These are phyloP conservation scores for Pseudocercospora pini-densiflorae DNA, from an alignment of 2,329 filamentous ascomycete species.

Conservation along the genomic window DNA sequence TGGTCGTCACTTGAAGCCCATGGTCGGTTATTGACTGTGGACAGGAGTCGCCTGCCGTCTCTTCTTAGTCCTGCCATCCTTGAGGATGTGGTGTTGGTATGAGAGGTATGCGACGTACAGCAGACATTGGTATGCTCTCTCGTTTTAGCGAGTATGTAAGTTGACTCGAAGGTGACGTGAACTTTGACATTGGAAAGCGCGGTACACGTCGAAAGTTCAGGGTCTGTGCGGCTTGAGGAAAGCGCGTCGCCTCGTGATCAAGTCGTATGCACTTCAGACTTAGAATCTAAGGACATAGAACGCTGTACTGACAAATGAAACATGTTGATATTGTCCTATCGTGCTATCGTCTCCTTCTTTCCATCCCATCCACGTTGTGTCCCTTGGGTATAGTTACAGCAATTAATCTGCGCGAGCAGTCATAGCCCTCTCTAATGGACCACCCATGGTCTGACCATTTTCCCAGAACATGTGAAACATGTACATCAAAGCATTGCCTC, in stretches of 20 bases:
- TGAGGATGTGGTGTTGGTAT: too few species aligned
- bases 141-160: too few species aligned
- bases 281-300: background rate
- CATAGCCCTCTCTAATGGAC: conserved; percentile 19
- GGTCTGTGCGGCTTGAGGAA: background rate
- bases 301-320: background rate
- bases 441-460: conserved; percentile 4
- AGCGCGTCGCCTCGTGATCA: background rate
- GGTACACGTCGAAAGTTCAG: background rate
- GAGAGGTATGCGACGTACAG: conserved; percentile 13
- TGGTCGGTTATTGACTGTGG: conserved; percentile 41
- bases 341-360: conserved; percentile 5
- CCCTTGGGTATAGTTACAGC: conserved; percentile 22
- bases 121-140: background rate
- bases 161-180: background rate
- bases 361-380: background rate
- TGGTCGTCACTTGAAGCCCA: conserved; percentile 45
- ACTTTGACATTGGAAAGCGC: background rate
- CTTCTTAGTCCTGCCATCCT: too few species aligned
- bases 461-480: conserved; percentile 8
- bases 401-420: conserved; percentile 28
- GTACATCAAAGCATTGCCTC: conserved; percentile 9
- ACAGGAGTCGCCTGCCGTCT: conserved; percentile 33
- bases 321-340: background rate
- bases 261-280: background rate